Conservation (phyloP, 169 alveolate species). For the Cryptosporidium bovis region DNA sequence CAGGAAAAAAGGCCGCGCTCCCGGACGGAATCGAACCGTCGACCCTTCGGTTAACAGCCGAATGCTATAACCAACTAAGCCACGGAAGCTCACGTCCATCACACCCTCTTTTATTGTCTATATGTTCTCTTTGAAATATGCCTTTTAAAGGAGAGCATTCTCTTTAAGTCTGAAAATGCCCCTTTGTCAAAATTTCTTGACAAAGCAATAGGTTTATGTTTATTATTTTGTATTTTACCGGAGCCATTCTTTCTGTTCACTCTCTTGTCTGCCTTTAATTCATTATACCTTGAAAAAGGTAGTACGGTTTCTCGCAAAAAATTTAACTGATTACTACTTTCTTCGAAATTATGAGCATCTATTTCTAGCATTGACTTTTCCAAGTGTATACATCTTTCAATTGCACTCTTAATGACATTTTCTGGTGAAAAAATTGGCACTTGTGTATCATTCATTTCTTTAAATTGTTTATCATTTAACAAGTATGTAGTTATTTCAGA, state of each 20-base stretch:
- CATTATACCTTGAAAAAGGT: background rate
- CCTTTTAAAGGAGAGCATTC: background rate
- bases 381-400: conserved; percentile 34
- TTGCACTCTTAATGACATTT: conserved; percentile 2
- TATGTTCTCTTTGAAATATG: background rate
- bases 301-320: too few species aligned
- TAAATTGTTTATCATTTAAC: background rate
- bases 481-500: background rate
- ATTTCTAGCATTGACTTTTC: conserved; percentile 18
- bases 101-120: background rate
- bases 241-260: background rate
- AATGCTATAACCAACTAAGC: conserved; percentile 77
- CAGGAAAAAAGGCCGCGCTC: conserved; percentile 57
- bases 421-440: background rate
- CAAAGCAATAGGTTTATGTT: too few species aligned
- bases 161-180: background rate
- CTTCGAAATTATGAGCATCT: background rate
- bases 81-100: conserved; percentile 67
- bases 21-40: conserved; percentile 78
- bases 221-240: background rate
- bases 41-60: conserved; percentile 78
- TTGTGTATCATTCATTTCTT: background rate
- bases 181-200: too few species aligned
- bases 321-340: background rate
- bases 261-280: background rate